Evolutionary conservation across 805 yeast genomes (phyloP).

Genomic region (Wickerhamomyces xylosicus): DNA sequence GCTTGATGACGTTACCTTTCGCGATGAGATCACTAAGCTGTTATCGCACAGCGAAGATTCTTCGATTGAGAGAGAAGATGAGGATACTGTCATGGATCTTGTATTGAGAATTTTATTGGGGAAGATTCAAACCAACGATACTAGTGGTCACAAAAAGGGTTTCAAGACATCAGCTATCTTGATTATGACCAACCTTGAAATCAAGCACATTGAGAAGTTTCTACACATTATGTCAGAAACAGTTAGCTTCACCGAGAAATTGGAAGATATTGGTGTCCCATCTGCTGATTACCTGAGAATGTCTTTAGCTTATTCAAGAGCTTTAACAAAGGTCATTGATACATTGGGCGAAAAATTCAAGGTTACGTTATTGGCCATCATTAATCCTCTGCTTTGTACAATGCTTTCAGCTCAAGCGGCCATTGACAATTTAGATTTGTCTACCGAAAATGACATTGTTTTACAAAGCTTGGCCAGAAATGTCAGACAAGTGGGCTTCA

Average conservation of each 20-base stretch:
- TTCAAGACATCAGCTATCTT: conserved; percentile 63
- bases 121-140: conserved; percentile 60
- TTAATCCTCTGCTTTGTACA: conserved; percentile 28
- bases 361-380: conserved; percentile 25
- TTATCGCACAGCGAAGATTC: conserved; percentile 41
- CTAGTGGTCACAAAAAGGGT: conserved; percentile 63
- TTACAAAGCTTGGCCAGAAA: conserved; percentile 32
- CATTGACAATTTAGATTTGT: conserved; percentile 13
- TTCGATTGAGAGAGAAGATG: conserved; percentile 52
- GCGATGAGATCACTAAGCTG: conserved; percentile 72
- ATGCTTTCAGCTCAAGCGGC: conserved; percentile 42
- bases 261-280: conserved; percentile 9
- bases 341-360: conserved; percentile 50
- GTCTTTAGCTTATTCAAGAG: conserved; percentile 54
- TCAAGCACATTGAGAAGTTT: conserved; percentile 45
- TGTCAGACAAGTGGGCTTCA: conserved; percentile 60
- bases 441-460: conserved; percentile 8
- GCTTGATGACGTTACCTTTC: conserved; percentile 72
- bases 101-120: conserved; percentile 78
- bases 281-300: conserved; percentile 28
- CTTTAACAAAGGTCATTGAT: conserved; percentile 43
- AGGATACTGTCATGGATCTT: conserved; percentile 52
- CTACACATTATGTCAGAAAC: conserved; percentile 48
- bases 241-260: conserved; percentile 17
- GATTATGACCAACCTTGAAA: conserved; percentile 46